Base-by-base conservation (phyloP, 148 eudicot genomes). In the Agrostemma githago region DNA sequence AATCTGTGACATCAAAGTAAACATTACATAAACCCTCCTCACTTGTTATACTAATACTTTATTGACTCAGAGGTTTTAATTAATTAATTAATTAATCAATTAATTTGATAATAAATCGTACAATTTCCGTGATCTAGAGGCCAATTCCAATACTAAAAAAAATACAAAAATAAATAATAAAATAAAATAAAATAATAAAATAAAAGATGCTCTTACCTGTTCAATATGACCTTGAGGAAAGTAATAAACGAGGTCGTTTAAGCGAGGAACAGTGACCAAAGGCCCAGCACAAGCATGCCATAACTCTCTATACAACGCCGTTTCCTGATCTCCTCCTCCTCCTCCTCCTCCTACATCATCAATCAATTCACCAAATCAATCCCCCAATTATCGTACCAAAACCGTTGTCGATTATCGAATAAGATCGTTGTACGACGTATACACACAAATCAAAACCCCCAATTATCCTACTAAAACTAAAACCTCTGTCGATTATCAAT, bases 241-340 rank as follows among this genome's bases (percentile, higher is more conserved):
- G 80, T 95, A 95, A 82, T 62, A 95, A 16, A 95, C 97, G 51
- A 87, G 89, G 76, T 95, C 94, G 16, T 74, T 48, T 10, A 78
- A 59, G 41, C 87, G 84, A 66, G 99, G 97, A 62, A 95, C 96
- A 3, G 90, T 95, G 76, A 95, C 99, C n/a, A 95, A 82, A 74
- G 99, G 99, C 46, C 99, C 99, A 21, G 97, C 99, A 83, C 99
- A 95, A 56, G 94, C 92, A 75, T 80, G 87, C 99, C 99, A 95
- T 46, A 95, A 85, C 88, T 90, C 99, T 66, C 81, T 86, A 69
- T 90, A 95, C 73, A 95, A 79, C 81, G 96, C 96, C 44, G 78
- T 77, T 69, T 87, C 96, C 68, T 88, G 86, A 87, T 89, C 91
- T 74, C 75, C 94, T 88, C 79, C 81, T 72, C n/a, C n/a, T n/a